Evolutionary conservation across 257 asterid species (phyloP).

Genomic region (Catharanthus roseus): DNA sequence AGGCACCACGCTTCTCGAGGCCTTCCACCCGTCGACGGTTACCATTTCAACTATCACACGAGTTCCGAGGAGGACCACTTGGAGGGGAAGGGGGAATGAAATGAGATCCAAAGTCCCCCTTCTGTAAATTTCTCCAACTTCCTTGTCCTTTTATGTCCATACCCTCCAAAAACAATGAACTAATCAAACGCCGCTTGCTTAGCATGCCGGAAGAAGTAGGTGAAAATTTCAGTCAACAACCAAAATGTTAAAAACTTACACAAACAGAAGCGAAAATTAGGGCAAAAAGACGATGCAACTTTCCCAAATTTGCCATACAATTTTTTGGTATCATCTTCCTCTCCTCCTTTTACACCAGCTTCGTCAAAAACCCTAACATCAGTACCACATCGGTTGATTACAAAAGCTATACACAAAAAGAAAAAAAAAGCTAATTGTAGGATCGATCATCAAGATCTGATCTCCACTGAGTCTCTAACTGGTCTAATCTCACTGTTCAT

Average conservation of each 20-base stretch:
- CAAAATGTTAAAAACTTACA: neutral
- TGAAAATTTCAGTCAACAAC: neutral
- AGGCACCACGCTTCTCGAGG: neutral
- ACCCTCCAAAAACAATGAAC: too few relatives aligned
- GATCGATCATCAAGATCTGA: slow-evolving; percentile 5
- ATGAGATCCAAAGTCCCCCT: neutral
- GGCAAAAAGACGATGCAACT: neutral
- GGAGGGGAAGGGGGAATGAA: too few relatives aligned
- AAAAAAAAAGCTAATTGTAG: neutral
- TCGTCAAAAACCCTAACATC: neutral
- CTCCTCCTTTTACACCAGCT: slow-evolving; percentile 6
- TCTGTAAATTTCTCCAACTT: neutral
- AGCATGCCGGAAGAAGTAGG: too few relatives aligned
- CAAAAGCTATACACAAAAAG: slow-evolving; percentile 14
- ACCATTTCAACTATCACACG: slow-evolving; percentile 6
- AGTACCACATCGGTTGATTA: neutral
- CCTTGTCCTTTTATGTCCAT: too few relatives aligned
- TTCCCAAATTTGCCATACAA: slow-evolving; percentile 4
- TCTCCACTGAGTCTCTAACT: slow-evolving; percentile 2
- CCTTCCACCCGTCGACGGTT: slow-evolving; percentile 9
- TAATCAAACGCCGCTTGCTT: too few relatives aligned
- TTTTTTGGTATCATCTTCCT: neutral
- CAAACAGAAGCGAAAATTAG: neutral
- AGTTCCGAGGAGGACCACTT: neutral
- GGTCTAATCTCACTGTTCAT: neutral